Base-by-base conservation (phyloP, 768 basidiomycete species). In the Tylopilus balloui region DNA sequence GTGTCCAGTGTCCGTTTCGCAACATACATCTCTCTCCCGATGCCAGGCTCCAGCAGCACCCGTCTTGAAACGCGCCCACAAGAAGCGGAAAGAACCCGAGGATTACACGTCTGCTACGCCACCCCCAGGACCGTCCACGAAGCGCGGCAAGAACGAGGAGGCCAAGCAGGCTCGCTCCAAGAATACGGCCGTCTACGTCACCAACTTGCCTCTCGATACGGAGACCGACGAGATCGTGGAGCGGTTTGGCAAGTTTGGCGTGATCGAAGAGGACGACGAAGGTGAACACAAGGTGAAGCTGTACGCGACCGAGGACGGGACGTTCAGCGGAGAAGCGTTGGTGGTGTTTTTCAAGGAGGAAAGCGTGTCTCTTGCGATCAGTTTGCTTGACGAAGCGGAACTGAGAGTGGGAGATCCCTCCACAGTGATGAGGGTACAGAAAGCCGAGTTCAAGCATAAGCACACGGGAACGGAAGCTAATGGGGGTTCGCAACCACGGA, bases 291-390 rank as follows among this genome's bases (percentile, higher is more conserved):
- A 94, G 63, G 79, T 98, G 65, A 99, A 99, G 74, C 76, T 98
- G 73, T 99, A 99, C 67, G 87, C 88, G 39, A 81, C 80, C 50
- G 91, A 90, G 6, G 81, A 89, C 52, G 93, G 94, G 28, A 64
- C 78, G 21, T 96, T 97, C 69, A 96, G 81, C 57, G 95, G 96
- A 32, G 95, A 98, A 57, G 95, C 93, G 3, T 71, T 98, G 55
- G 85, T 99, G 49, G 92, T 97, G 28, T 99, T 89, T 69, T 95
- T 97, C 77, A 96, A 96, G 68, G 92, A 95, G 65, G 94, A 92
- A 52, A 91, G 88, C n/a, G 96, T 98, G 17, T 69, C 73, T 4
- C 74, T 98, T 46, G 95, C 94, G 9, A 62, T 89, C 53, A 86
- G 76, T 56, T 73, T 98, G 45, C 73, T 98, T 52, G 94, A 97